These are phyloP conservation scores for Phaeomoniella chlamydospora DNA, from an alignment of 2,329 filamentous ascomycete species.

Conservation along the genomic window DNA sequence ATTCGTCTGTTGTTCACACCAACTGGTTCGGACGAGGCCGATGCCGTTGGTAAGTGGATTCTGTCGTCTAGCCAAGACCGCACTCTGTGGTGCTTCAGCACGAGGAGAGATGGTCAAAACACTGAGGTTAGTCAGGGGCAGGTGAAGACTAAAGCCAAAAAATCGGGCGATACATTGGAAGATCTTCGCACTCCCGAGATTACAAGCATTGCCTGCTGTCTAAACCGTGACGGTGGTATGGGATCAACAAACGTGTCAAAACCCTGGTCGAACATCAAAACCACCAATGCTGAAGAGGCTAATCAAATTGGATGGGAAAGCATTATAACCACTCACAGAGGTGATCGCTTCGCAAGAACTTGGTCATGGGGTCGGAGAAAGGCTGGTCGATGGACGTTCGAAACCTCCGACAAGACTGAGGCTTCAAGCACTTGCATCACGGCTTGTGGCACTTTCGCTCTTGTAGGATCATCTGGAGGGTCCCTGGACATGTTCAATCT, in stretches of 20 bases:
- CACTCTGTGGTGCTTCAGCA: slow-evolving; percentile 91
- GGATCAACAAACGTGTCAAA: slow-evolving; percentile 65
- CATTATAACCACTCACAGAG: slow-evolving; percentile 80
- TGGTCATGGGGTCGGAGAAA: slow-evolving; percentile 98
- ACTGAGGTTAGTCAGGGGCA: slow-evolving; percentile 85
- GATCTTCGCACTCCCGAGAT: slow-evolving; percentile 79
- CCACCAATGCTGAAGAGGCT: slow-evolving; percentile 54
- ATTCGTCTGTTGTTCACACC: slow-evolving; percentile 75
- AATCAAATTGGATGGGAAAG: slow-evolving; percentile 91
- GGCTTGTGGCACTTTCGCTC: slow-evolving; percentile 81
- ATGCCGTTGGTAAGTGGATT: slow-evolving; percentile 84
- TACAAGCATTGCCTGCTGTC: slow-evolving; percentile 75
- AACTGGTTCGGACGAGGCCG: slow-evolving; percentile 75
- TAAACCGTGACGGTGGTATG: slow-evolving; percentile 91
- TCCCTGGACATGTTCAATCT: slow-evolving; percentile 92
- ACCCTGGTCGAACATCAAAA: slow-evolving; percentile 69
- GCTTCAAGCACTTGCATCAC: slow-evolving; percentile 69
- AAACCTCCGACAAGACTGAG: slow-evolving; percentile 52
- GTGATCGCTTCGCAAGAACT: slow-evolving; percentile 72
- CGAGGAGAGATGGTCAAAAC: slow-evolving; percentile 87
- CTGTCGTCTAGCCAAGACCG: slow-evolving; percentile 79
- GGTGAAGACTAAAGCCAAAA: slow-evolving; percentile 78
- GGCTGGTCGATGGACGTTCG: slow-evolving; percentile 84
- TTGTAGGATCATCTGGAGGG: slow-evolving; percentile 73
- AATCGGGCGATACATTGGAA: slow-evolving; percentile 25